Percentiles rank a stretch among this genome's conserved stretches.
Evolutionary conservation across 1,284 basidiomycete genomes (phyloP).

Genomic region (Papiliotrema nemorosa): DNA sequence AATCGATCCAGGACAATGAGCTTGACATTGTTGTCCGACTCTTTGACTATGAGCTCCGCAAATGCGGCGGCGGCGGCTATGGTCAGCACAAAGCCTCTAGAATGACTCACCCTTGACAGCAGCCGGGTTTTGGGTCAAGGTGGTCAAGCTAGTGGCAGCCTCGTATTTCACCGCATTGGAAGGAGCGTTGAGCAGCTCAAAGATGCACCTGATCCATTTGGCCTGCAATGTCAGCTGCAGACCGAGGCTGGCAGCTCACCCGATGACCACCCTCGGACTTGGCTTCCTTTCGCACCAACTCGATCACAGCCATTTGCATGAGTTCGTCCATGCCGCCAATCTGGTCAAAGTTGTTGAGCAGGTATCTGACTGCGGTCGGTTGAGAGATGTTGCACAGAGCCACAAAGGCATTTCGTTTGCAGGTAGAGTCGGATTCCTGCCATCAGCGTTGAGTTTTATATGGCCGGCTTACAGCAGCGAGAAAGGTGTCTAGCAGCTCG

Average conservation of each 20-base stretch:
- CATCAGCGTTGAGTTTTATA: not conserved
- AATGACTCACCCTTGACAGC: slow-evolving; percentile 76
- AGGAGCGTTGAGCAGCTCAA: slow-evolving; percentile 85
- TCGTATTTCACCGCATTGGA: slow-evolving; percentile 98
- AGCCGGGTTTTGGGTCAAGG: slow-evolving; percentile 90
- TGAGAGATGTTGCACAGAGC: slow-evolving; percentile 87
- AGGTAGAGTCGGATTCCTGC: slow-evolving; percentile 85
- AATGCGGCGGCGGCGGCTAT: slow-evolving; percentile 84
- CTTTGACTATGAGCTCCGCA: slow-evolving; percentile 86
- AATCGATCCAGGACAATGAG: slow-evolving; percentile 95
- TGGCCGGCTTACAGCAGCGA: slow-evolving; percentile 62
- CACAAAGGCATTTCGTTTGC: slow-evolving; percentile 96
- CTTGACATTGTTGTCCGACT: slow-evolving; percentile 99
- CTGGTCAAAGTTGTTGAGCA: slow-evolving; percentile 78
- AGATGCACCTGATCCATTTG: slow-evolving; percentile 89
- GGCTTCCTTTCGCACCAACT: slow-evolving; percentile 89
- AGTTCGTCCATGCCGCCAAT: slow-evolving; percentile 84
- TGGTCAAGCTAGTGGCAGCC: slow-evolving; percentile 91
- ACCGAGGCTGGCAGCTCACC: slow-evolving; percentile 54
- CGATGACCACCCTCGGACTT: slow-evolving; percentile 75
- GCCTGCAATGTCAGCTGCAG: slow-evolving; percentile 54
- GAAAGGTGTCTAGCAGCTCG: slow-evolving; percentile 94
- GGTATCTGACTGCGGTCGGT: slow-evolving; percentile 87
- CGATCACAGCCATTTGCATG: slow-evolving; percentile 94
- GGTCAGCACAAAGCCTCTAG: slow-evolving; percentile 6